phyloP scores from a whole-genome alignment of 495 filamentous ascomycete species.

The Talaromyces trachyspermus region DNA sequence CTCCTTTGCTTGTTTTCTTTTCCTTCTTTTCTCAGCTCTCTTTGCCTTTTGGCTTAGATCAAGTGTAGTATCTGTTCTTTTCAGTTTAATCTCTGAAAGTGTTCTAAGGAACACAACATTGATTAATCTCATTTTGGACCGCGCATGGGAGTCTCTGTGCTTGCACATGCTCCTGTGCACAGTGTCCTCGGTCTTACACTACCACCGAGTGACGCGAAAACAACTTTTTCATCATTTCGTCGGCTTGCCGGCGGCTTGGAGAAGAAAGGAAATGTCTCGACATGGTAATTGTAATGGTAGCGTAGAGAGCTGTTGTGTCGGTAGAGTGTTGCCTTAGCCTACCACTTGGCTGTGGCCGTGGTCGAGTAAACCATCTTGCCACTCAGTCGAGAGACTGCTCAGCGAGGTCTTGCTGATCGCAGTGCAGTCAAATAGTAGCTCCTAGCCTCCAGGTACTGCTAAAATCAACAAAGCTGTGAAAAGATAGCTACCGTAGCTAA shows the following conservation, averaged over 20 bases:
- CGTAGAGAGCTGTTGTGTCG: too few species aligned
- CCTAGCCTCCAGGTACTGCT: too few species aligned
- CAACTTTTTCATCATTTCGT: slow-evolving; percentile 49
- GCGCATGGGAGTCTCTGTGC: slow-evolving; percentile 60
- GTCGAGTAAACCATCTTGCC: neutral
- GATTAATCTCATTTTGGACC: slow-evolving; percentile 76
- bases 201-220: slow-evolving; percentile 75
- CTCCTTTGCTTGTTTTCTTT: slow-evolving; percentile 28
- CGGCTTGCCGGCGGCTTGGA: slow-evolving; percentile 53
- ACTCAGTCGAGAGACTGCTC: too few species aligned
- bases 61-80: slow-evolving; percentile 99
- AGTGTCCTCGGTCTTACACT: slow-evolving; percentile 88
- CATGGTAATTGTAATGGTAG: too few species aligned
- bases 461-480: too few species aligned
- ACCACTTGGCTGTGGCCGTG: neutral
- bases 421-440: too few species aligned
- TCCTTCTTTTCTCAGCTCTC: slow-evolving; percentile 49
- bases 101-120: slow-evolving; percentile 57
- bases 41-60: slow-evolving; percentile 67
- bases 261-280: slow-evolving; percentile 39
- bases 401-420: too few species aligned
- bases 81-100: slow-evolving; percentile 83
- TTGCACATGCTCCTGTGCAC: slow-evolving; percentile 68
- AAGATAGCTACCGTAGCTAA: too few species aligned
- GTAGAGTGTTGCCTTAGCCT: neutral